A percentile compares a stretch with the other conserved stretches of the same genome.
phyloP scores from a whole-genome alignment of 805 yeast species.

The Ogataea ganodermae region DNA sequence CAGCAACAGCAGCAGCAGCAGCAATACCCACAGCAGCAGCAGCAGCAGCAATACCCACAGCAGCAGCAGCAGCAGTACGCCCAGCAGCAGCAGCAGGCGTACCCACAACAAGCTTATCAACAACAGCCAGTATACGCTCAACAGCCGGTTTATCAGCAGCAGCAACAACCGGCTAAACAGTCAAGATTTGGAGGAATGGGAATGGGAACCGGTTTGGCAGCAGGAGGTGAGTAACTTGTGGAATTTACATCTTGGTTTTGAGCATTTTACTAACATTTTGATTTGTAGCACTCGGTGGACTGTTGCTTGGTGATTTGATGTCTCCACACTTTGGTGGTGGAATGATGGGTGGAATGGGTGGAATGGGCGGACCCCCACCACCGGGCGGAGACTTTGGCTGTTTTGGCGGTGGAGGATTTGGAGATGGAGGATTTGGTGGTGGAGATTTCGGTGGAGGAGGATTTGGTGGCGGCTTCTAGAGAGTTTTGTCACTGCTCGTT shows the following conservation, averaged over 20 bases:
- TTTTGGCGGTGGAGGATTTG: constrained; percentile 21
- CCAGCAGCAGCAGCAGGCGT: constrained; percentile 19
- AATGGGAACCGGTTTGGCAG: constrained; percentile 36
- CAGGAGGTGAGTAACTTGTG: constrained; percentile 26
- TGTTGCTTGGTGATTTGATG: constrained; percentile 32
- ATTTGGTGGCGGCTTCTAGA: constrained; percentile 24
- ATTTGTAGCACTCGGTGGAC: constrained; percentile 19
- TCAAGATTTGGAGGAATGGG: constrained; percentile 28
- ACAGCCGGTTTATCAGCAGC: constrained; percentile 25
- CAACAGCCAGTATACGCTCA: constrained; percentile 17
- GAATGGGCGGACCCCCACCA: constrained; percentile 13
- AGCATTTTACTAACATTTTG: background rate
- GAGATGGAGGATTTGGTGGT: constrained; percentile 26
- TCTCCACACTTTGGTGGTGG: constrained; percentile 17
- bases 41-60: constrained; percentile 19
- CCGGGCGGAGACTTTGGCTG: constrained; percentile 14
- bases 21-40: constrained; percentile 16
- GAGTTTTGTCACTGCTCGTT: background rate
- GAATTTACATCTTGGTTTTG: background rate
- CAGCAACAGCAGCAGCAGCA: constrained; percentile 20
- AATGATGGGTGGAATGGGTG: constrained; percentile 9
- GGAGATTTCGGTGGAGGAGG: constrained; percentile 31
- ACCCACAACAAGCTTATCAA: constrained; percentile 16
- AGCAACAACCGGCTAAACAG: constrained; percentile 15
- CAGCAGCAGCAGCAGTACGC: constrained; percentile 22